Base-by-base conservation (phyloP, 305 asterid species). In the Coffea humblotiana region DNA sequence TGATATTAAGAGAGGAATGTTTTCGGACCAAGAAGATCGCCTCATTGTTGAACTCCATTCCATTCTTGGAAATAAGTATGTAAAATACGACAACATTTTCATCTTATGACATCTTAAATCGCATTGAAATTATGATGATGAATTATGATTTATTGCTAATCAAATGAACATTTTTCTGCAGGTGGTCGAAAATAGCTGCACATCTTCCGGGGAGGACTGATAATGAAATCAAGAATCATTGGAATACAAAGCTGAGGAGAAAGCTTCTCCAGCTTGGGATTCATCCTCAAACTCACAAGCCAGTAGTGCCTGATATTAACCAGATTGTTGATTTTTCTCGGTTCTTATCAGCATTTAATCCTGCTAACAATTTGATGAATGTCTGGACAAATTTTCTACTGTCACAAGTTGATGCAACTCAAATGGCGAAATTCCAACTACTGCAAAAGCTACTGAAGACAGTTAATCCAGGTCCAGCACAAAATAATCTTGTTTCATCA, bases 161-260 rank as follows among this genome's bases (percentile, higher is more conserved):
- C 8, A 14, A 25, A 25, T 63, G 37, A 63, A n/a, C 27, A n/a
- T 63, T 13, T 9, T 14, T 64, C 48, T 25, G n/a, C 74, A 90
- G 93, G 82, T 90, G 97, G 98, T 94, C 98, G 0, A 91, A 94
- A 73, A 94, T 94, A 81, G 97, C 98, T 8, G 90, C 92, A 21
- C 95, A 94, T 84, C 90, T 93, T 80, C 94, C 96, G 0, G 97
- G 98, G 8, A 86, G 98, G 73, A 93, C 98, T 0, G 98, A 93
- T 47, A 93, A 93, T n/a, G 97, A 93, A 81, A 91, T 91, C 66
- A 93, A 93, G 65, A 93, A 93, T 81, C 94, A 91, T 7, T 93
- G 97, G 97, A 93, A 93, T 71, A 93, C 97, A 15, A 86, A 89
- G 79, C 89, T 93, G 82, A 90, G 91, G 90, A 93, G 89, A 84